A percentile compares a stretch with the other conserved stretches of the same genome.
phyloP scores from a whole-genome alignment of 2,329 filamentous ascomycete species.

The Scolecobasidium constrictum region DNA sequence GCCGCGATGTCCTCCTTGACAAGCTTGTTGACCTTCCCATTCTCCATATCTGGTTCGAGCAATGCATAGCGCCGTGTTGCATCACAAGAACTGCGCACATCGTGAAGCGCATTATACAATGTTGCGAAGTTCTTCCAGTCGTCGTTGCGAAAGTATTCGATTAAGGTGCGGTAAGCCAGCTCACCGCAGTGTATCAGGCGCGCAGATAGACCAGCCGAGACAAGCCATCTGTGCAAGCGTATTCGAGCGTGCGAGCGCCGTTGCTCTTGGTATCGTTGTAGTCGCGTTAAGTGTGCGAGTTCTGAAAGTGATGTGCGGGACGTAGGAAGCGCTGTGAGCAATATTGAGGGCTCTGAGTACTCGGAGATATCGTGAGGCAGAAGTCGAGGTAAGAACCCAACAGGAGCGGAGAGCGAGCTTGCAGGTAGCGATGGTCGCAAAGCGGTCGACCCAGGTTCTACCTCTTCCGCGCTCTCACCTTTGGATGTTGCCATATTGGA shows the following conservation, averaged over 20 bases:
- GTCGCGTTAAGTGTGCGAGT: constrained; percentile 64
- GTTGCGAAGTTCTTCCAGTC: constrained; percentile 68
- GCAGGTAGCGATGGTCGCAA: constrained; percentile 15
- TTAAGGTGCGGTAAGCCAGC: constrained; percentile 62
- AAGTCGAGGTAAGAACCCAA: constrained; percentile 37
- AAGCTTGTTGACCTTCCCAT: constrained; percentile 26
- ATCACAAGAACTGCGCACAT: constrained; percentile 68
- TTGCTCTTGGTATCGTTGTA: constrained; percentile 73
- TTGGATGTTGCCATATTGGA: not conserved
- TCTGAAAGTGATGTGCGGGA: constrained; percentile 64
- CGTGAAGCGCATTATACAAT: constrained; percentile 67
- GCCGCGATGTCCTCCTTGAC: constrained; percentile 27
- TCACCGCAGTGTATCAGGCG: constrained; percentile 66
- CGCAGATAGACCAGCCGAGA: constrained; percentile 64
- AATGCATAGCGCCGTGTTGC: constrained; percentile 60
- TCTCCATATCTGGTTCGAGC: constrained; percentile 61
- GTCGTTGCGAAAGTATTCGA: constrained; percentile 67
- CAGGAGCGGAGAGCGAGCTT: constrained; percentile 33
- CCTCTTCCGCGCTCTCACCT: constrained; percentile 7
- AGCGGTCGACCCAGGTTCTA: not conserved
- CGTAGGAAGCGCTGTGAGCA: constrained; percentile 41
- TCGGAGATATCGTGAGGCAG: constrained; percentile 55
- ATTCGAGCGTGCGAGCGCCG: constrained; percentile 63
- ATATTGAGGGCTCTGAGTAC: constrained; percentile 52
- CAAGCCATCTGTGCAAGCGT: constrained; percentile 61